These are phyloP conservation scores for Cochlearia excelsa DNA, from an alignment of 345 rosid species.

Conservation along the genomic window DNA sequence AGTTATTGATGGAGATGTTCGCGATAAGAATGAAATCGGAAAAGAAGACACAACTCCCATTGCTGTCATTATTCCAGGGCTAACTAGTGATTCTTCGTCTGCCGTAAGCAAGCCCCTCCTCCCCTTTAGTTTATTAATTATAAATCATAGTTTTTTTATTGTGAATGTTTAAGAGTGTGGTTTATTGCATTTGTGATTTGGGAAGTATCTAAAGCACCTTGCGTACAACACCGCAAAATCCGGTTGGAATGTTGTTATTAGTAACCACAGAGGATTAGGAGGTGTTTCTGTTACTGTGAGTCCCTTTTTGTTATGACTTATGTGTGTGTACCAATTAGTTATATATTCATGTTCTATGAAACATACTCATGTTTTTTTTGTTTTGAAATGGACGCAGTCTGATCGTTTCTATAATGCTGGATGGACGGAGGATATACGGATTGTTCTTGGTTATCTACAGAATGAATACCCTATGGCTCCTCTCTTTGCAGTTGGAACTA, in stretches of 20 bases:
- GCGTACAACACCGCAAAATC: constrained; percentile 55
- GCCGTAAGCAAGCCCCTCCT: constrained; percentile 39
- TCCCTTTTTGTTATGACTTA: constrained; percentile 4
- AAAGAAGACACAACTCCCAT: constrained; percentile 55
- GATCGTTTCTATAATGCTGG: constrained; percentile 95
- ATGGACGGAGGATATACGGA: constrained; percentile 75
- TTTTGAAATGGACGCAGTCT: constrained; percentile 48
- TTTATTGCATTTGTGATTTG: constrained; percentile 8
- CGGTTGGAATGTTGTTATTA: constrained; percentile 84
- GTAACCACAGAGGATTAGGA: constrained; percentile 89
- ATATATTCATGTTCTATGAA: not conserved
- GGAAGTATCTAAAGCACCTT: constrained; percentile 79
- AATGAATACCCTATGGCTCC: constrained; percentile 71
- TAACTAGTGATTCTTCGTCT: constrained; percentile 68
- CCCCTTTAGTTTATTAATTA: not conserved
- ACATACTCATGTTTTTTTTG: not conserved
- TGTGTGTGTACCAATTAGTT: not conserved
- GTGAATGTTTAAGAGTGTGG: too few relatives aligned
- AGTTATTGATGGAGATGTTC: constrained; percentile 37
- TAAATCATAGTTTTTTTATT: not conserved
- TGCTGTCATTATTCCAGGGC: constrained; percentile 64
- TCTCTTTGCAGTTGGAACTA: constrained; percentile 79
- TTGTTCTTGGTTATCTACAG: constrained; percentile 57
- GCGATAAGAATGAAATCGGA: constrained; percentile 27
- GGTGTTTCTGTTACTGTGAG: constrained; percentile 92